Conservation (phyloP, 306 rosid genomes). For the Trichosanthes cucumerina region DNA sequence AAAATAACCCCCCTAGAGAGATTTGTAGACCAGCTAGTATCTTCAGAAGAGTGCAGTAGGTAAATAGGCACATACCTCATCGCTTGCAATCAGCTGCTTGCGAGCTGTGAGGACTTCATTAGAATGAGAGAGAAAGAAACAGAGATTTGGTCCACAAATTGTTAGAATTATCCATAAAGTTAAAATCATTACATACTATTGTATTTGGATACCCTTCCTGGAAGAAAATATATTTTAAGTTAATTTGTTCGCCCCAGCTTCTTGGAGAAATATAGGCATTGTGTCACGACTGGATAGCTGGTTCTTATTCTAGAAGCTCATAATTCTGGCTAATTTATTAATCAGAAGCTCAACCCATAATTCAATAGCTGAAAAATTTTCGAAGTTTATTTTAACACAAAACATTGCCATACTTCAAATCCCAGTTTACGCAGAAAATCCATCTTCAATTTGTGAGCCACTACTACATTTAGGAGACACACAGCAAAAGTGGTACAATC, state of each 20-base stretch:
- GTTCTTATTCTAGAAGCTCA: background rate
- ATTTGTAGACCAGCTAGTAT: slow-evolving; percentile 12
- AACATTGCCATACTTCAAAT: background rate
- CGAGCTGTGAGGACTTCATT: background rate
- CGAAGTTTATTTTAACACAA: background rate
- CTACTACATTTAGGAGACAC: background rate
- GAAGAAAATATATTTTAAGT: background rate
- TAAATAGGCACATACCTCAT: background rate
- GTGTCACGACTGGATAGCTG: background rate
- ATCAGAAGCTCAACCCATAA: background rate
- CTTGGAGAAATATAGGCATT: background rate
- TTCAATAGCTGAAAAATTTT: background rate
- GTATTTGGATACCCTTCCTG: background rate
- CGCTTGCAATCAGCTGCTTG: background rate
- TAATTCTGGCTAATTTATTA: background rate
- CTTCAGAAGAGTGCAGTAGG: background rate
- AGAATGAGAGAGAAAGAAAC: background rate
- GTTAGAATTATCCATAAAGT: background rate
- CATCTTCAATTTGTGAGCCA: background rate
- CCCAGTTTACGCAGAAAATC: background rate
- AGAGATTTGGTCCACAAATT: background rate
- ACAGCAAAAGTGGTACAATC: background rate
- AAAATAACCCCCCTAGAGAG: slow-evolving; percentile 3
- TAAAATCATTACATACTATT: background rate
- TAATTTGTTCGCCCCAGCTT: background rate